These are phyloP conservation scores for Avena sativa DNA, from an alignment of 176 grass and related monocot genomes.

Conservation along the genomic window DNA sequence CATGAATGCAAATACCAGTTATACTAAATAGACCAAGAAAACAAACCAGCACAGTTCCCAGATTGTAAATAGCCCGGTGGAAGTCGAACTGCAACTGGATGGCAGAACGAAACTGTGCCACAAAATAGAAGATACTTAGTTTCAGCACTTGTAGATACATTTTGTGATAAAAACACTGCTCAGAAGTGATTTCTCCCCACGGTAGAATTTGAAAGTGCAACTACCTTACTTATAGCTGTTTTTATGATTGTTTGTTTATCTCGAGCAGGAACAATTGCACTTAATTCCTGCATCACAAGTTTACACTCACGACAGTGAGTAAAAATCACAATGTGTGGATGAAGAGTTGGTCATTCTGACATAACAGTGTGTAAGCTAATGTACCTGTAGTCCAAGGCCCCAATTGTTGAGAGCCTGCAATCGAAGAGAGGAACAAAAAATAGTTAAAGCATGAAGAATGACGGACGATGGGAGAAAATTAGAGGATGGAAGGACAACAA, in stretches of 20 bases:
- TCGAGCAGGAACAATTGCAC: conserved; percentile 77
- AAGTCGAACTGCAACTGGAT: conserved; percentile 89
- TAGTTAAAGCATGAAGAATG: conserved; percentile 1
- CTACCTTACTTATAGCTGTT: conserved; percentile 87
- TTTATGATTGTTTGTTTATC: conserved; percentile 83
- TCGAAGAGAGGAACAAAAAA: neutral
- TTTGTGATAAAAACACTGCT: conserved; percentile 5
- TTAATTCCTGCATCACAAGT: conserved; percentile 71
- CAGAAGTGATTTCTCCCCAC: neutral
- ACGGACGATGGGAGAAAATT: neutral
- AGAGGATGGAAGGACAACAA: neutral
- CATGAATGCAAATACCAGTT: neutral
- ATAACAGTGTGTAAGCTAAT: conserved; percentile 20
- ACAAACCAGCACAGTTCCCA: conserved; percentile 76
- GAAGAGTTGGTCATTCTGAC: conserved; percentile 8
- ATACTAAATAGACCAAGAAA: conserved; percentile 1
- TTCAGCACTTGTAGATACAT: neutral
- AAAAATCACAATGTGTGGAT: conserved; percentile 16
- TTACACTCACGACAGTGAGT: conserved; percentile 36
- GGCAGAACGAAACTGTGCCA: conserved; percentile 81
- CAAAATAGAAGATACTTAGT: conserved; percentile 13
- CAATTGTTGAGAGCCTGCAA: conserved; percentile 84
- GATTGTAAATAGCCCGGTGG: conserved; percentile 91
- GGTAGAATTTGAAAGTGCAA: neutral
- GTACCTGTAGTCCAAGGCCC: conserved; percentile 87